Evolutionary conservation across 2,329 filamentous ascomycete species (phyloP), one percentile per base, ranked within the genome.

Genomic region (Trichoderma breve): DNA sequence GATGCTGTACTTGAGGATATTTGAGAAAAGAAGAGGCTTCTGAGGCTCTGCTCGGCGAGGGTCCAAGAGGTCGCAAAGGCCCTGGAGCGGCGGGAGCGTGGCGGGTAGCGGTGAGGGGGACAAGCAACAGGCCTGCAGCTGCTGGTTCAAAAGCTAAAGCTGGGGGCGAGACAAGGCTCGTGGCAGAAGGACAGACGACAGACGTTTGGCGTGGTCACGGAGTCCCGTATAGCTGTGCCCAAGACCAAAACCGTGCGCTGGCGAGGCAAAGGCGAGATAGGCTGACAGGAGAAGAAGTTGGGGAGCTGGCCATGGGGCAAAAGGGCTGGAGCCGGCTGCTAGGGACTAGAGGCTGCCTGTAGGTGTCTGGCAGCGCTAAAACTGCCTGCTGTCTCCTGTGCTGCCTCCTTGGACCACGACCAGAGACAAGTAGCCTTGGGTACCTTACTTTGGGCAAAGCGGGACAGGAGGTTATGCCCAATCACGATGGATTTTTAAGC

Each of bases 51-150:
- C 51, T 26, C 51, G 47, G 64, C 63, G 51, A 67, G 64, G 64
- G 67, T 70, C 58, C 43, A 28, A 63, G 58, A 61, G 69, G 21
- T 71, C 53, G 68, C 60, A 70, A 60, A 57, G 47, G n/a, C 47
- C 51, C 60, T 57, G 68, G 47, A 63, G 58, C 68, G 18, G 67
- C 51, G 34, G 15, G 26, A 58, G 47, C 61, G 60, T 34, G 58
- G 64, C 70, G 66, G 64, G 70, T 69, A 58, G 70, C 70, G 70
- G 70, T 72, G 70, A 72, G 53, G 39, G 63, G 26, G 65, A 30
- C 21, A 47, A 69, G 64, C 70, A 69, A 57, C 70, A 72, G 70
- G 55, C 70, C 70, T 69, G 64, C 70, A 61, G 70, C 70, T 69
- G 64, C 64, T 69, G 26, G 63, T 55, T 62, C 14, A 18, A 26